Evolutionary conservation across 768 basidiomycete species (phyloP).

Genomic region (Ephemerocybe angulata): DNA sequence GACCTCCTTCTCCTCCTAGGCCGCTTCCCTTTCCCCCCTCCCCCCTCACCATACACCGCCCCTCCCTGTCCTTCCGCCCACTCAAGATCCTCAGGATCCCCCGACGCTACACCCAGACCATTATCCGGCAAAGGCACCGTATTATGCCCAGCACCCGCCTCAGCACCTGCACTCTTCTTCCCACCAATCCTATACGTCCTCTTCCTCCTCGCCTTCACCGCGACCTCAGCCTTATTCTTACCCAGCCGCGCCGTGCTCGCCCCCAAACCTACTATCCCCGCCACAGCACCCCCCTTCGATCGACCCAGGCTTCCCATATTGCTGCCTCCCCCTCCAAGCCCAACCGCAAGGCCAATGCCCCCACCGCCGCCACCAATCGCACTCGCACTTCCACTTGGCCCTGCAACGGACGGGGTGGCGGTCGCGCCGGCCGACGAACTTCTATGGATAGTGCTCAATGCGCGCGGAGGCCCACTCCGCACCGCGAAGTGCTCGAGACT

Average conservation of each 20-base stretch:
- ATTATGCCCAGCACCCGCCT: no score
- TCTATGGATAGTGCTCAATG: conserved; percentile 19
- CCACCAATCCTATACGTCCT: conserved; percentile 63
- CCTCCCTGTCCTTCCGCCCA: no score
- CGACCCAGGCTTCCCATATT: conserved; percentile 18
- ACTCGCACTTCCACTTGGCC: not conserved
- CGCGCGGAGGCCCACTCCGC: conserved; percentile 74
- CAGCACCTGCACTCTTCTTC: conserved; percentile 20
- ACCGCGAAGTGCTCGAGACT: conserved; percentile 90
- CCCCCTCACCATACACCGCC: not conserved
- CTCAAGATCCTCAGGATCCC: no score
- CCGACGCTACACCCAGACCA: no score
- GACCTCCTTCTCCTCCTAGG: conserved; percentile 8
- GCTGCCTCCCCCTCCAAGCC: conserved; percentile 18
- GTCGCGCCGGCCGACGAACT: not conserved
- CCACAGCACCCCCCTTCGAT: conserved; percentile 36
- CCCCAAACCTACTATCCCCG: conserved; percentile 26
- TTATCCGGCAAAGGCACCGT: no score
- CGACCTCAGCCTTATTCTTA: conserved; percentile 7
- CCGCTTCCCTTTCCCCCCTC: not conserved
- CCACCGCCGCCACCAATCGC: conserved; percentile 9
- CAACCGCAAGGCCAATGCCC: not conserved
- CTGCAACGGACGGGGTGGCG: not conserved
- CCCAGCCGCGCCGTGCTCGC: conserved; percentile 3
- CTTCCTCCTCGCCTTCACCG: conserved; percentile 69